Conservation (phyloP, 164 flowering plant species). For the Umbilicus rupestris region DNA sequence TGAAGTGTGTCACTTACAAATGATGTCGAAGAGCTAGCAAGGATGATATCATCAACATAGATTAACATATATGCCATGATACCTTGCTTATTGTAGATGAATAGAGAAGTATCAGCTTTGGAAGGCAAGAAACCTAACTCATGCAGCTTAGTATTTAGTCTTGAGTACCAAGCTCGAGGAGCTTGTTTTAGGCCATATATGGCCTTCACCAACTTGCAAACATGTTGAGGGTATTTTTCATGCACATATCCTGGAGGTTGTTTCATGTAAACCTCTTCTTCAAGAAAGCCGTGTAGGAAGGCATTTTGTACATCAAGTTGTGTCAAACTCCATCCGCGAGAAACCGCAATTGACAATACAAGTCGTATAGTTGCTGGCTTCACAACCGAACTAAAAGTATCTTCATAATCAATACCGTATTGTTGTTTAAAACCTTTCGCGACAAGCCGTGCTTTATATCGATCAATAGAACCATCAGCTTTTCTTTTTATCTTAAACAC, state of each 20-base stretch:
- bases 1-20: neutral
- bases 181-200: neutral
- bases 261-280: neutral
- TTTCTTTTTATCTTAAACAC: neutral
- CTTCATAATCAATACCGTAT: neutral
- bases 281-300: neutral
- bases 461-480: neutral
- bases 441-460: neutral
- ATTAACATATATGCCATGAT: conserved; percentile 4
- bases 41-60: neutral
- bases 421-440: conserved; percentile 1
- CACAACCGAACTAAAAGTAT: neutral
- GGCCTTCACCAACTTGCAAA: neutral
- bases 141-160: neutral
- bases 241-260: neutral
- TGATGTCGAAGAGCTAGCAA: neutral
- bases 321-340: neutral
- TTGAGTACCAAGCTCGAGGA: neutral
- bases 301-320: neutral
- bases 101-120: neutral
- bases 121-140: neutral
- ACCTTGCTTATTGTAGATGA: neutral
- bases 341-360: neutral
- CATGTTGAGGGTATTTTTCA: neutral
- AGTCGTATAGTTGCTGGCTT: neutral